Conservation (phyloP, 192 early-diverging fungal species). For the Coemansia sp. region DNA sequence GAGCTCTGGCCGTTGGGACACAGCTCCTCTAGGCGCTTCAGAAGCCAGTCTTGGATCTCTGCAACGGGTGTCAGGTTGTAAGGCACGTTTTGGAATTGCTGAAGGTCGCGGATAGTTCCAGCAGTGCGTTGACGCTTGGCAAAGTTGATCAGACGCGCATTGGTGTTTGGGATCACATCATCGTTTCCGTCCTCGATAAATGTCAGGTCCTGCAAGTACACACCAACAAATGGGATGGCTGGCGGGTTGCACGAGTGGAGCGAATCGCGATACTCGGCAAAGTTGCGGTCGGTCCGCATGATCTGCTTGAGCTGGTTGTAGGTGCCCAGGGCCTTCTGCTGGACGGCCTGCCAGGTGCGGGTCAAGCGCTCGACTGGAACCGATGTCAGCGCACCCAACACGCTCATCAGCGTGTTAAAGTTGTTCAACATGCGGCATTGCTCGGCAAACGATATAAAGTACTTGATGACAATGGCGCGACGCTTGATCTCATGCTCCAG, state of each 20-base stretch:
- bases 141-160: conserved; percentile 82
- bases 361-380: conserved; percentile 86
- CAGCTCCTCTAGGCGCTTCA: conserved; percentile 66
- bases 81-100: conserved; percentile 83
- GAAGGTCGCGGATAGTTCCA: conserved; percentile 83
- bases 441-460: conserved; percentile 83
- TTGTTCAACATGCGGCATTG: conserved; percentile 86
- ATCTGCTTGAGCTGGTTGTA: conserved; percentile 68
- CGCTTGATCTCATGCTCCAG: conserved; percentile 79
- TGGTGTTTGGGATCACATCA: conserved; percentile 62
- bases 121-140: conserved; percentile 83
- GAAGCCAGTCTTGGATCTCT: conserved; percentile 81
- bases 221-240: conserved; percentile 80
- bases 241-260: conserved; percentile 80
- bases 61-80: conserved; percentile 76
- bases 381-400: conserved; percentile 86
- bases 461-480: conserved; percentile 74
- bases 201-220: conserved; percentile 85
- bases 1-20: conserved; percentile 62
- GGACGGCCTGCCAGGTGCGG: conserved; percentile 85
- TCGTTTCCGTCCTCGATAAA: conserved; percentile 90
- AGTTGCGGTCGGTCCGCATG: conserved; percentile 83
- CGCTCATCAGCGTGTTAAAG: conserved; percentile 90
- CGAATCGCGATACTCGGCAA: conserved; percentile 75
- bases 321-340: conserved; percentile 58